Evolutionary conservation across 2,329 filamentous ascomycete genomes (phyloP), one percentile per base, ranked within the genome.

Genomic region (Cladophialophora psammophila): DNA sequence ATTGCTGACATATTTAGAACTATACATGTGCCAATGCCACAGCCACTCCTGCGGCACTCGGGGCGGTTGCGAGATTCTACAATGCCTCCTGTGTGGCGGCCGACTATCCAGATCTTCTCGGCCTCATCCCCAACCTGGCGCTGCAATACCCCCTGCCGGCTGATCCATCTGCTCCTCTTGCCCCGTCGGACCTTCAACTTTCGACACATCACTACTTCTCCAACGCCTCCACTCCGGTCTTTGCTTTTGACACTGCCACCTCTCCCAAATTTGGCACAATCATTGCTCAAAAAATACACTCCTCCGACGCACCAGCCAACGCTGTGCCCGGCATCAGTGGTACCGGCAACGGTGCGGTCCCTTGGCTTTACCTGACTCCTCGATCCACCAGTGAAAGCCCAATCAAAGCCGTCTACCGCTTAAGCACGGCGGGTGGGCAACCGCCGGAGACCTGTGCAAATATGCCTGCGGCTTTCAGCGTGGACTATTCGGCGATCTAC

Each of bases 401-500:
- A n/a, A 89, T 87, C 1, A 68, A 70, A 45, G 64, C 65, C 76
- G 89, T 97, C 31, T 98, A 94, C 80, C 87, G 94, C 12, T 81
- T 97, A 53, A 86, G 91, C 74, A 98, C 94, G 10, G 93, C 90
- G 0, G 94, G 93, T 32, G 94, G 94, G 10, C 87, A 85, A 55
- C 80, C 93, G 1, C 94, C 94, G 0, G 82, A 86, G 32, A 91
- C 88, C 0, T 98, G 94, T 77, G 77, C 85, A 38, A 91, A 88
- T 10, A 84, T 88, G 83, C 82, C 84, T 10, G 75, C 79, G 0
- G 50, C 60, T 12, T 94, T 97, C 72, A 82, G 89, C 69, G 87
- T 97, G 13, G 84, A 94, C 75, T 97, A 98, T 80, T 85, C 91
- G 36, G 89, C 94, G 50, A 87, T 94, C 85, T 97, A 92, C 73